Conservation (phyloP, 139 green algal genomes). For the Microglena sp. region DNA sequence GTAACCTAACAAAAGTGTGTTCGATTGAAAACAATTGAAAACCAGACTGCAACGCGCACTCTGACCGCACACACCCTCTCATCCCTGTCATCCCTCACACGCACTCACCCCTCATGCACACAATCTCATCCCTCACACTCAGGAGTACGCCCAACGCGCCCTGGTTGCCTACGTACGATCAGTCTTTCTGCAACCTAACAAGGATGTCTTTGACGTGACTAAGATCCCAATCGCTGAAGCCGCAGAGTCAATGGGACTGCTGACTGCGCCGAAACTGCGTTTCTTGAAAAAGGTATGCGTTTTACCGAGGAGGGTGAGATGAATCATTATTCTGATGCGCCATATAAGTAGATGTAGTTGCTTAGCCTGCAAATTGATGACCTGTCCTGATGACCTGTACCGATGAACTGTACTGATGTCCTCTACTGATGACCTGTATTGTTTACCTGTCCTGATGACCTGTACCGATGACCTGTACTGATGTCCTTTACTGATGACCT, state of each 20-base stretch:
- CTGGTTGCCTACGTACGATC: constrained; percentile 80
- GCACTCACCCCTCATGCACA: too few species aligned
- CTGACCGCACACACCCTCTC: too few species aligned
- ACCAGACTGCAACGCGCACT: too few species aligned
- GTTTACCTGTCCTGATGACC: not conserved
- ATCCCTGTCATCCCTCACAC: too few species aligned
- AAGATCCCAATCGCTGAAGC: constrained; percentile 64
- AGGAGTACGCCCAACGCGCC: constrained; percentile 78
- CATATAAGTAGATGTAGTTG: not conserved
- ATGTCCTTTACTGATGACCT: not conserved
- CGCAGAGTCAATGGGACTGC: constrained; percentile 68
- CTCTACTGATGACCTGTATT: not conserved
- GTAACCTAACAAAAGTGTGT: constrained; percentile 70
- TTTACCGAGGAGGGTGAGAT: too few species aligned
- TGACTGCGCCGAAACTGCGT: constrained; percentile 67
- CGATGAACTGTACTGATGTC: not conserved
- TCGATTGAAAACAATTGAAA: too few species aligned
- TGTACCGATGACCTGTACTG: constrained; percentile 9
- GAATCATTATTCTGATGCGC: not conserved
- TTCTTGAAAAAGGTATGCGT: constrained; percentile 64
- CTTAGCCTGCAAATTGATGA: not conserved
- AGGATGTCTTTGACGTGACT: constrained; percentile 70
- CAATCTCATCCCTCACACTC: not conserved
- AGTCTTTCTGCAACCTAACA: constrained; percentile 77
- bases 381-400: not conserved